A percentile compares a stretch with the other conserved stretches of the same genome.
Conservation (phyloP, 805 yeast species). For the Kregervanrija pseudodelftensis region DNA sequence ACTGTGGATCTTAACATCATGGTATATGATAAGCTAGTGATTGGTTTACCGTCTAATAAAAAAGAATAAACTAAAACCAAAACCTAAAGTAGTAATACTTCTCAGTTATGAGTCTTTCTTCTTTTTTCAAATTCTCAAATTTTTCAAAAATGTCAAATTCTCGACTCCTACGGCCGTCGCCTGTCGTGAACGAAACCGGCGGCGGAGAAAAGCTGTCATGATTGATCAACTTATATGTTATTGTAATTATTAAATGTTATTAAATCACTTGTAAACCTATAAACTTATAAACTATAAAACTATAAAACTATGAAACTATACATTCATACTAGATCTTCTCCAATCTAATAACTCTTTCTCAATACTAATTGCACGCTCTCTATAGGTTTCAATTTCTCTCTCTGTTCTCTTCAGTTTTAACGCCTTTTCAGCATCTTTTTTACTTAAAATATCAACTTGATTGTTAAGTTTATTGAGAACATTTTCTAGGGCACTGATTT, state of each 20-base stretch:
- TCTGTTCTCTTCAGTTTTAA: conserved; percentile 39
- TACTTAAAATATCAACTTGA: conserved; percentile 36
- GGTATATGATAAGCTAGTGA: neutral
- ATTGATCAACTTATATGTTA: too few species aligned
- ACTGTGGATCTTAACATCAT: conserved; percentile 13
- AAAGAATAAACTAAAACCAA: too few species aligned
- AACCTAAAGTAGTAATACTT: too few species aligned
- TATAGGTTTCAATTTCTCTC: conserved; percentile 49
- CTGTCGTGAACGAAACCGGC: too few species aligned
- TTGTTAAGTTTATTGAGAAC: conserved; percentile 40
- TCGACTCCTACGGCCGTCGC: too few species aligned
- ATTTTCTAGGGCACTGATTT: conserved; percentile 47
- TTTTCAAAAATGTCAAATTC: neutral
- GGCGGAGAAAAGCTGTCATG: too few species aligned
- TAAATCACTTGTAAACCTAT: too few species aligned
- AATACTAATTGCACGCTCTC: conserved; percentile 43
- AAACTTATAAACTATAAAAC: neutral
- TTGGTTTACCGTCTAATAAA: too few species aligned
- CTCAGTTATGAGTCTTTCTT: neutral
- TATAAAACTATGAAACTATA: neutral
- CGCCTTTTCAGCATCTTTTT: conserved; percentile 37
- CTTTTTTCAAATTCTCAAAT: neutral
- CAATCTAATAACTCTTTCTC: conserved; percentile 55
- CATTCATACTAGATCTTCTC: conserved; percentile 23
- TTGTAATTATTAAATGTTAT: too few species aligned